Percentiles rank a stretch among this genome's conserved stretches.
Evolutionary conservation across 169 alveolate genomes (phyloP).

Genomic region (Cryptosporidium parvum): DNA sequence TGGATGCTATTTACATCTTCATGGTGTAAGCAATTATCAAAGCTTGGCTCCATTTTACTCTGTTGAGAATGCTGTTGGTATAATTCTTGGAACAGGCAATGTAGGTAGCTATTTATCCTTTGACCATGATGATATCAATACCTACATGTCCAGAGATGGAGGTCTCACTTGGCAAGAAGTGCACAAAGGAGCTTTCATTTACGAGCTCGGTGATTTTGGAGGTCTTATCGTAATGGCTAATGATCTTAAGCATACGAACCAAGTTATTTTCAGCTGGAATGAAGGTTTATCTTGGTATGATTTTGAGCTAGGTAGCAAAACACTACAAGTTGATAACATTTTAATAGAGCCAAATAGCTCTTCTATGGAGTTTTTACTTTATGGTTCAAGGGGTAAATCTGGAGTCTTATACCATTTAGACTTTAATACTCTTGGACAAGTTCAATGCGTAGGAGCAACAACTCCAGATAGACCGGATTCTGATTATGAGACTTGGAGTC

Average conservation of each 20-base stretch:
- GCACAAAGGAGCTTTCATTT: constrained; percentile 96
- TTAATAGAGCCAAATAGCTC: constrained; percentile 96
- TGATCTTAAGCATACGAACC: constrained; percentile 87
- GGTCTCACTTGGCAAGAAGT: constrained; percentile 98
- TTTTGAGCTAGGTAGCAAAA: constrained; percentile 88
- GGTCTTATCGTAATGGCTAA: constrained; percentile 97
- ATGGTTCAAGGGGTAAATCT: constrained; percentile 92
- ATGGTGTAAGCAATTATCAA: constrained; percentile 90
- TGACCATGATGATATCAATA: constrained; percentile 90
- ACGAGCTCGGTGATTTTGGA: constrained; percentile 99
- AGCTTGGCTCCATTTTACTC: constrained; percentile 95
- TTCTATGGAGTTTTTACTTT: constrained; percentile 93
- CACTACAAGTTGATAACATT: constrained; percentile 92
- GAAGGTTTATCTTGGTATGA: constrained; percentile 98
- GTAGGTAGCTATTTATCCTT: constrained; percentile 91
- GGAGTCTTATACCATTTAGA: constrained; percentile 95
- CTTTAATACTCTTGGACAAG: constrained; percentile 94
- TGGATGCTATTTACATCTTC: constrained; percentile 94
- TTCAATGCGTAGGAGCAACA: constrained; percentile 94
- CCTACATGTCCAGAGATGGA: constrained; percentile 97
- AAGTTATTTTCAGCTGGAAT: constrained; percentile 93
- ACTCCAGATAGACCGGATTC: constrained; percentile 93
- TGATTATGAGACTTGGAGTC: constrained; percentile 97
- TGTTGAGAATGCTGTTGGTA: constrained; percentile 95
- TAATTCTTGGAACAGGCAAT: constrained; percentile 96